Base-by-base conservation (phyloP, 108 stramenopile genomes). In the Discostella pseudostelligera region DNA sequence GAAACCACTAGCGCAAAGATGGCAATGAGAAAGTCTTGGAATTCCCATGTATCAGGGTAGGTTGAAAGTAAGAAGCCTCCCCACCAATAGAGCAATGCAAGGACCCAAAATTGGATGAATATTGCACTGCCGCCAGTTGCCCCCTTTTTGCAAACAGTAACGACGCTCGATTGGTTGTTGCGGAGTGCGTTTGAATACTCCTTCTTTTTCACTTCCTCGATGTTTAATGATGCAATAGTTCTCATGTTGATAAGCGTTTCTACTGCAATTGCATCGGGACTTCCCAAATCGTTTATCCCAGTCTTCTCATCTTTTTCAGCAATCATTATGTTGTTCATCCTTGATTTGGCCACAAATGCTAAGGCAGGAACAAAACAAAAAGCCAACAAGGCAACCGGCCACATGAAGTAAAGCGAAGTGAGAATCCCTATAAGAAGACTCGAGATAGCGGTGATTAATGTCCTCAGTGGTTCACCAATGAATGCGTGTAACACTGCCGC, bases 1-100 rank as follows among this genome's bases (percentile, higher is more conserved):
- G 81, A 78, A 54, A 88, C 82, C 45, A 92, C 29, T 1, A 88
- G 59, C 11, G 80, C 48, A 45, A 88, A 85, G 64, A 88, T 84
- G 47, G 84, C 65, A 58, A 86, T 84, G 39, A 87, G 50, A 43
- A 86, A 78, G 22, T 85, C 83, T 9, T 56, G 65, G 54, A 74
- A 87, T 8, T 32, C 43, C 29, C 69, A 86, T 6, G 40, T 32
- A 20, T 62, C 67, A 13, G 74, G 65, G 40, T 72, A 76, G 28
- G 64, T 67, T 28, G 45, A 58, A 3, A 90, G 53, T 19, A 87
- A 71, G 56, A 63, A 83, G 7, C 83, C 82, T 35, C 87, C 90
- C 71, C 69, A 87, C 86, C 89, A 86, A 45, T 83, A 84, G 66
- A 81, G 51, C 44, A 88, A 50, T 11, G 70, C 80, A n/a, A 72